A percentile compares a stretch with the other conserved stretches of the same genome.
Conservation (phyloP, 169 alveolate species). For the Babesia divergens region DNA sequence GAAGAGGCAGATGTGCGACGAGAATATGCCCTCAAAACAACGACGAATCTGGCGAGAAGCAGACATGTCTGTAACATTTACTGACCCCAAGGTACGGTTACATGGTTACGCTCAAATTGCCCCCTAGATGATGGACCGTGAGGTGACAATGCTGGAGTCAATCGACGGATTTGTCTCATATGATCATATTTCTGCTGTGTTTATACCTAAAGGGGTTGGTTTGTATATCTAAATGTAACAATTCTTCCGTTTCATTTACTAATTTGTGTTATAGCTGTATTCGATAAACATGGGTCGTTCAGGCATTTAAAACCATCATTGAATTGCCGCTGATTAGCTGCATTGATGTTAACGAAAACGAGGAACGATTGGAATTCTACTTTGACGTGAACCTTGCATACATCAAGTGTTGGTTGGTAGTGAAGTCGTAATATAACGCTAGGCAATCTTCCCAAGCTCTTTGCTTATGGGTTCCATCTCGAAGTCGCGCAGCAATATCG, state of each 20-base stretch:
- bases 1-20: not conserved
- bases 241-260: not conserved
- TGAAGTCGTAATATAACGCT: not conserved
- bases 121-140: slow-evolving; percentile 21
- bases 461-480: not conserved
- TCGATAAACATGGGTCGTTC: not conserved
- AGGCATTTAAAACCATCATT: not conserved
- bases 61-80: not conserved
- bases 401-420: not conserved
- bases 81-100: not conserved
- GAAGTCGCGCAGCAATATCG: slow-evolving; percentile 11
- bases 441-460: slow-evolving; percentile 4
- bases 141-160: not conserved
- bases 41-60: not conserved
- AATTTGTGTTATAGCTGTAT: not conserved
- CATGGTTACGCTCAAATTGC: not conserved
- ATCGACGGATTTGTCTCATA: not conserved
- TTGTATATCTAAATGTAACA: not conserved
- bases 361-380: not conserved
- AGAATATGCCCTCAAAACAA: not conserved
- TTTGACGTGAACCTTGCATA: slow-evolving; percentile 16
- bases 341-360: not conserved
- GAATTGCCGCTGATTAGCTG: slow-evolving; percentile 30
- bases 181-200: not conserved
- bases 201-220: slow-evolving; percentile 2